phyloP scores from a whole-genome alignment of 192 early-diverging fungal species.

The Dispira simplex region DNA sequence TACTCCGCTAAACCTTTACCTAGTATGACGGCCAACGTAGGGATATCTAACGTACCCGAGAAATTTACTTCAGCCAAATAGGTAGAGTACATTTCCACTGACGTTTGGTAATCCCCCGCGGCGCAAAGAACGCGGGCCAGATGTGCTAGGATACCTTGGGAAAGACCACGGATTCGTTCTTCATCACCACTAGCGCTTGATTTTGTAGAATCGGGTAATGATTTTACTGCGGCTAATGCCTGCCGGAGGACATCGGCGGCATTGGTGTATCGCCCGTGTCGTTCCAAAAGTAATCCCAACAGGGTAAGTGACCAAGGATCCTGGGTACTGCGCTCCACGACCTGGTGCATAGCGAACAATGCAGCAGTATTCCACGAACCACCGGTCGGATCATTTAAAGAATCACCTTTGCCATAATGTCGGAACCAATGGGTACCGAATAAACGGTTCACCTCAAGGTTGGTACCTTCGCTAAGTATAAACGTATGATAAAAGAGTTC shows the following conservation, averaged over 20 bases:
- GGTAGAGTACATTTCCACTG: constrained; percentile 34
- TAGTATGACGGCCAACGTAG: constrained; percentile 27
- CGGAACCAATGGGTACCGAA: neutral
- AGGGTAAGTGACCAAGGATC: constrained; percentile 48
- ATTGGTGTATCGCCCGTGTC: constrained; percentile 42
- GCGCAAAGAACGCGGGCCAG: constrained; percentile 54
- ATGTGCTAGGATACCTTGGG: constrained; percentile 38
- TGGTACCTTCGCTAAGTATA: constrained; percentile 39
- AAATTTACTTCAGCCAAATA: constrained; percentile 17
- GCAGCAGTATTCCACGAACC: constrained; percentile 8
- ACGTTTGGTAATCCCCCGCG: constrained; percentile 33
- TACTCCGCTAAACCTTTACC: constrained; percentile 64
- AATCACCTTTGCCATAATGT: constrained; percentile 8
- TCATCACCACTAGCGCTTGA: no score
- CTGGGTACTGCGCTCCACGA: constrained; percentile 34
- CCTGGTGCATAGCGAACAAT: constrained; percentile 46
- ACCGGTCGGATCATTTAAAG: neutral
- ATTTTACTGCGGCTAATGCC: constrained; percentile 15
- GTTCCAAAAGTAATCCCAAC: constrained; percentile 61
- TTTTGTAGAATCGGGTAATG: constrained; percentile 5
- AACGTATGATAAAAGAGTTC: constrained; percentile 68
- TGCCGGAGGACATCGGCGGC: constrained; percentile 47
- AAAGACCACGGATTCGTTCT: constrained; percentile 8
- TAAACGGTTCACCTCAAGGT: constrained; percentile 19
- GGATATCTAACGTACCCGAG: constrained; percentile 7